phyloP scores from a whole-genome alignment of 768 basidiomycete species.

The Strobilomyces echinocephalus region DNA sequence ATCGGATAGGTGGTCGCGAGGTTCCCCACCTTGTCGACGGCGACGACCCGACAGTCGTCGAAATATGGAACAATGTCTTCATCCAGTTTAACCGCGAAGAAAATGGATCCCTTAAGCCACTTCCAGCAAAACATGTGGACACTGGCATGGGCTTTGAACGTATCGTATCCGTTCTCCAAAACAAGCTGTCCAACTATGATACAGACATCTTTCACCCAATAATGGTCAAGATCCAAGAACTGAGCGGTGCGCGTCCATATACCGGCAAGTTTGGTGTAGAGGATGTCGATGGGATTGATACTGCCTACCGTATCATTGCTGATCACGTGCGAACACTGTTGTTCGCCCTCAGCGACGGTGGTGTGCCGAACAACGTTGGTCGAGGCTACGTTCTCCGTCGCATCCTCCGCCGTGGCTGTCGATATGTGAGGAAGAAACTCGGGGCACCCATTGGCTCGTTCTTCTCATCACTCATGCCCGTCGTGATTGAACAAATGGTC shows the following conservation, averaged over 20 bases:
- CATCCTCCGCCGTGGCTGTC: constrained; percentile 88
- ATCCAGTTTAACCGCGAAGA: constrained; percentile 98
- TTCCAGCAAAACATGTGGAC: constrained; percentile 94
- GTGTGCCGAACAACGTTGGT: constrained; percentile 93
- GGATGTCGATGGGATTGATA: constrained; percentile 94
- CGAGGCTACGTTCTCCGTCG: constrained; percentile 96
- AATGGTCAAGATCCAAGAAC: constrained; percentile 78
- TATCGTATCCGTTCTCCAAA: constrained; percentile 88
- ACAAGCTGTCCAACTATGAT: constrained; percentile 93
- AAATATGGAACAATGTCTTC: constrained; percentile 99
- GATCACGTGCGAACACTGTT: constrained; percentile 96
- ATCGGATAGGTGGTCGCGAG: constrained; percentile 96
- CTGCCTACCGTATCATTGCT: constrained; percentile 94
- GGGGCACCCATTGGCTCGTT: constrained; percentile 89
- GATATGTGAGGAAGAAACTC: constrained; percentile 93
- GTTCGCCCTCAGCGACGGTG: constrained; percentile 94
- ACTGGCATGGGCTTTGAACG: constrained; percentile 99
- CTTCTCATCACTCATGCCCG: constrained; percentile 89
- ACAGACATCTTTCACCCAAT: constrained; percentile 93
- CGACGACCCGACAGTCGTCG: constrained; percentile 94
- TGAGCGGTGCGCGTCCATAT: constrained; percentile 87
- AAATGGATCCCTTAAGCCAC: constrained; percentile 69
- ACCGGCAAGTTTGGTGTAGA: constrained; percentile 90
- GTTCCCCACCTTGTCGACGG: constrained; percentile 90
- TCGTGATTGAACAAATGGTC: constrained; percentile 86